These are phyloP conservation scores for Thermomucor indicae-seudaticae DNA, from an alignment of 371 early-diverging fungal species.

Conservation along the genomic window DNA sequence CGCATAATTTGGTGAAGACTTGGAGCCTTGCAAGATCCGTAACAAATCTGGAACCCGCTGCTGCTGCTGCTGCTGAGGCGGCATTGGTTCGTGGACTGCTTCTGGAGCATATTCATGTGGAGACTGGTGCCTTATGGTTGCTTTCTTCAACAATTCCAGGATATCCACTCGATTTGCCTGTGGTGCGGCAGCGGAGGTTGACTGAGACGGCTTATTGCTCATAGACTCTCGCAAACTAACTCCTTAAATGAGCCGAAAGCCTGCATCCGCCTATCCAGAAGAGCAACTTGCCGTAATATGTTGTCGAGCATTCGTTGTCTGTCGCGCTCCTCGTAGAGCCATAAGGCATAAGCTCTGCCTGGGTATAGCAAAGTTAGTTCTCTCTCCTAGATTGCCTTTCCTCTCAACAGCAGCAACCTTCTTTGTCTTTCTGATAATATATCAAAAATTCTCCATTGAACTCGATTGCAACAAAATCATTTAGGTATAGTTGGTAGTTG, in stretches of 20 bases:
- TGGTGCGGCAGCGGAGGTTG: conserved; percentile 3
- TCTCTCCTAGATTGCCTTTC: too few relatives aligned
- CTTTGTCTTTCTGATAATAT: conserved; percentile 55
- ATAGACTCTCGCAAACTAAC: neutral
- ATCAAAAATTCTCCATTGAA: conserved; percentile 66
- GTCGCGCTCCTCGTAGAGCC: conserved; percentile 71
- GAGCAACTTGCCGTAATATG: conserved; percentile 56
- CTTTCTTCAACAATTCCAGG: conserved; percentile 24
- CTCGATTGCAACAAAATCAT: conserved; percentile 58
- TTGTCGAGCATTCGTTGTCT: conserved; percentile 56
- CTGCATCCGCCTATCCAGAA: neutral
- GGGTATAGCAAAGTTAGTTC: too few relatives aligned
- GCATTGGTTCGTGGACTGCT: neutral
- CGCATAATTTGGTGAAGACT: too few relatives aligned
- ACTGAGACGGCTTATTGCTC: neutral
- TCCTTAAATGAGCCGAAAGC: neutral
- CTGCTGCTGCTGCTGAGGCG: conserved; percentile 4
- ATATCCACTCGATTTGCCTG: conserved; percentile 19
- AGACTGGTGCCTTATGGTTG: conserved; percentile 9
- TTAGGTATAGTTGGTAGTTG: conserved; percentile 55
- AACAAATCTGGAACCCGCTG: neutral
- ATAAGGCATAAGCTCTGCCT: conserved; percentile 63
- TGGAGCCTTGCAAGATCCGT: too few relatives aligned
- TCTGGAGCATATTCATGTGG: neutral
- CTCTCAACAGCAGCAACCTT: too few relatives aligned